Base-by-base conservation (phyloP, 306 rosid species). In the Psophocarpus tetragonolobus region DNA sequence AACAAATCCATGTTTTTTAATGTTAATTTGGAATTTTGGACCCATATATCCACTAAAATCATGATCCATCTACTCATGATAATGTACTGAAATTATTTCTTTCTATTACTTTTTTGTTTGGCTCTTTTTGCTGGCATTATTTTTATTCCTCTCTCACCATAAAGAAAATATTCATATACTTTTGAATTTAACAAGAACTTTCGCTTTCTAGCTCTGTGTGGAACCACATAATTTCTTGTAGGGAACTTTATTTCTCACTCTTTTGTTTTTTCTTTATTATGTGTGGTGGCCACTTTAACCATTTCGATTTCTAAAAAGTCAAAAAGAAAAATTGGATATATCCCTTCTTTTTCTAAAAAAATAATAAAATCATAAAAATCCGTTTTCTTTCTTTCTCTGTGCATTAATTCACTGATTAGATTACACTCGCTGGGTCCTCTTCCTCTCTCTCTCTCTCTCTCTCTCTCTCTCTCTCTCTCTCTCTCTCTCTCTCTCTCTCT, bases 121-220 rank as follows among this genome's bases (percentile, higher is more conserved):
- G 70, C 76, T 84, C 83, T 84, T 81, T 74, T 78, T 75, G 50
- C 76, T 32, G 68, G 75, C 88, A 81, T 68, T 61, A 71, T 82
- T 76, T 81, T 48, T 78, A n/a, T 64, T 73, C 32, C 0, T 57
- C 68, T 76, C 74, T 83, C 85, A 70, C 70, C 53, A 42, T 26
- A 76, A 74, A 39, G 74, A 87, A 87, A 69, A 83, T 78, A 67
- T 67, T 68, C 68, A 78, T 65, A 82, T 24, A 60, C 83, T 74
- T 73, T 61, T 66, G 74, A 73, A 84, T 77, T 79, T 78, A 50
- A 33, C 80, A 66, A 77, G 56, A 84, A 76, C 88, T 87, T 90
- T 88, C 88, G 68, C 93, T 88, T 88, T 92, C 91, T 87, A 76
- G 77, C 85, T 86, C 85, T 85, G 76, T 76, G 78, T 79, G 76